phyloP scores from a whole-genome alignment of 768 basidiomycete genomes.

The Phylloporus sp. region DNA sequence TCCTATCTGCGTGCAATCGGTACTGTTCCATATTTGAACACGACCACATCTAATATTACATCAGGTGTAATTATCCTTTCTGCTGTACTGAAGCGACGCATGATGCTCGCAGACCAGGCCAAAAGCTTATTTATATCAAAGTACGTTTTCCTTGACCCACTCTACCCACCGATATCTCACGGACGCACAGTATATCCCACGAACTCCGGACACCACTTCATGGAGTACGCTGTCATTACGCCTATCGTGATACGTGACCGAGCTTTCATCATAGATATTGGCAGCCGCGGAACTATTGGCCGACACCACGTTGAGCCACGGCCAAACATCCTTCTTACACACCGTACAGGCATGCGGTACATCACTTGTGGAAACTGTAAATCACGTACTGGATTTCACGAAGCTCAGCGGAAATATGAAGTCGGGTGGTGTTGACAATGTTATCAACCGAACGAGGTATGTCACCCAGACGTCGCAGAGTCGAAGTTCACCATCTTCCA shows the following conservation, averaged over 20 bases:
- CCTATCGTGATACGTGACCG: not conserved
- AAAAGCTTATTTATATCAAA: conserved; percentile 92
- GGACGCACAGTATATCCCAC: conserved; percentile 70
- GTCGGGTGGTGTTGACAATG: conserved; percentile 72
- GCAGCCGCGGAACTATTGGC: conserved; percentile 89
- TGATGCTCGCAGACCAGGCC: conserved; percentile 93
- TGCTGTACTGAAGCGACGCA: conserved; percentile 85
- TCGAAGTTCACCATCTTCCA: conserved; percentile 13
- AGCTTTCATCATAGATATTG: conserved; percentile 52
- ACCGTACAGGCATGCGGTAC: conserved; percentile 94
- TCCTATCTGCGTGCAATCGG: conserved; percentile 92
- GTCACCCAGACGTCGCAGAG: conserved; percentile 20
- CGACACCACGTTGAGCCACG: conserved; percentile 77
- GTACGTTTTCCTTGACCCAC: conserved; percentile 37
- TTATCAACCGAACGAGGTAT: conserved; percentile 64
- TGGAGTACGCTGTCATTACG: conserved; percentile 49
- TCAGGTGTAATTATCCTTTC: conserved; percentile 87
- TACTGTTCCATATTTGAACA: conserved; percentile 18
- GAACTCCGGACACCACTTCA: conserved; percentile 90
- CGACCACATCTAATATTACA: conserved; percentile 3
- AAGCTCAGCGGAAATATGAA: conserved; percentile 87
- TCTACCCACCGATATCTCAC: conserved; percentile 5
- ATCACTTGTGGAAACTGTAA: conserved; percentile 94
- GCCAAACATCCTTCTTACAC: conserved; percentile 82
- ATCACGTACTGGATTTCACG: conserved; percentile 94